Base-by-base conservation (phyloP, 2,329 filamentous ascomycete genomes). In the Pseudocercospora cruenta region DNA sequence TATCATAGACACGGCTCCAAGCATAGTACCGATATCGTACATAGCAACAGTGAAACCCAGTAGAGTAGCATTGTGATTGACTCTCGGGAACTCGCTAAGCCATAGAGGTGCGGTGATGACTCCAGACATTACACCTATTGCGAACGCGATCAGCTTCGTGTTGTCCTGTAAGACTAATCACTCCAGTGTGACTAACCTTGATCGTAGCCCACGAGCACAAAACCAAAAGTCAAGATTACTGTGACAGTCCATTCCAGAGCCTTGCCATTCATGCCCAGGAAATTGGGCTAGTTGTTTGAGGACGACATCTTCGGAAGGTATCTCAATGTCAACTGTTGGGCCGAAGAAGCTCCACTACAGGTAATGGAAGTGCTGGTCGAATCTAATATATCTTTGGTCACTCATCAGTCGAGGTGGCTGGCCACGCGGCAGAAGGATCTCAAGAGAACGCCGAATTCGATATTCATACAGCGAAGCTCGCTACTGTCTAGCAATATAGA, bases 131-230 rank as follows among this genome's bases (percentile, higher is more conserved):
- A 60, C 58, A 47, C 58, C 58, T 60, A n/a, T 36, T 16, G 16
- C 22, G 16, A 21, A 36, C 26, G 8, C 3, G 54, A 26, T 28
- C n/a, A 33, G 28, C n/a, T 14, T 14, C 36, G 2, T 39, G 19
- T 26, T 19, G 16, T n/a, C 31, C 2, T 43, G n/a, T 16, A 47
- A 45, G 39, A 22, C 12, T 26, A 47, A 12, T n/a, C 45, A 24
- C 45, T 21, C 12, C 19, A 4, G 14, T 21, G 7, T 12, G 45
- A 21, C 24, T 1, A 49, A 60, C 58, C 58, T n/a, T 60, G 58
- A 45, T 60, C 58, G 26, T 60, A 60, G n/a, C 58, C 58, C 10
- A 60, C 58, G 5, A 60, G 58, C 36, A 60, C 58, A 24, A 60
- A 60, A 4, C 58, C 58, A 39, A 60, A 60, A n/a, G 58, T 60